phyloP scores from a whole-genome alignment of 2,329 filamentous ascomycete genomes.

The Clonostachys rosea region DNA sequence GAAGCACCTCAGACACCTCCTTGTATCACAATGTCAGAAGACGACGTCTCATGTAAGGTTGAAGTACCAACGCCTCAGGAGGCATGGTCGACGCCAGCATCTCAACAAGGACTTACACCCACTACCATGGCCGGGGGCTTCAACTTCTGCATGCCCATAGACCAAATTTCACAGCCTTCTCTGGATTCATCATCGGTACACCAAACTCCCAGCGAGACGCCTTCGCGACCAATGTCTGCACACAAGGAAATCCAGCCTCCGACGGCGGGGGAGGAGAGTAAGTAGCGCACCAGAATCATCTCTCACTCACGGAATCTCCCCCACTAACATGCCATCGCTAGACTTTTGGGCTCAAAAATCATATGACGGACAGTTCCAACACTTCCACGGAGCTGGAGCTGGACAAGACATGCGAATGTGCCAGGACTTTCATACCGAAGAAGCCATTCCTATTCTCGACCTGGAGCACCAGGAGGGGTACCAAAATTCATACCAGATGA shows the following conservation, averaged over 20 bases:
- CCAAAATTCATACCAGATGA: conserved; percentile 34
- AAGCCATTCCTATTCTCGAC: conserved; percentile 58
- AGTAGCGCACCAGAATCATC: neutral
- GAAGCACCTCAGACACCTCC: conserved; percentile 3
- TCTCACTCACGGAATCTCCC: neutral
- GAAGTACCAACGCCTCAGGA: neutral
- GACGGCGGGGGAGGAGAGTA: neutral
- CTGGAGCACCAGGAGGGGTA: conserved; percentile 26
- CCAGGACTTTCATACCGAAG: conserved; percentile 58
- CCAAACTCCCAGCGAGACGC: neutral
- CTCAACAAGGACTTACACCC: neutral
- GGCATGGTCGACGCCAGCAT: conserved; percentile 1
- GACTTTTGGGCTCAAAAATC: conserved; percentile 46
- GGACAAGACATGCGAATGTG: conserved; percentile 47
- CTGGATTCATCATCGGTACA: conserved; percentile 1
- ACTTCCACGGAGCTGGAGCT: conserved; percentile 47
- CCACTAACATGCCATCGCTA: conserved; percentile 5
- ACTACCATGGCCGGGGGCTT: neutral
- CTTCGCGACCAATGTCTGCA: conserved; percentile 2
- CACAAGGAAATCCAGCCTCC: conserved; percentile 3
- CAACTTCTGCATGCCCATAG: neutral
- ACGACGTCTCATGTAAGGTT: neutral
- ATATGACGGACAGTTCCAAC: conserved; percentile 47
- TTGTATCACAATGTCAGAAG: conserved; percentile 1
- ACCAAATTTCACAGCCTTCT: neutral